Conservation (phyloP, 768 basidiomycete genomes). For the Inosperma sp. region DNA sequence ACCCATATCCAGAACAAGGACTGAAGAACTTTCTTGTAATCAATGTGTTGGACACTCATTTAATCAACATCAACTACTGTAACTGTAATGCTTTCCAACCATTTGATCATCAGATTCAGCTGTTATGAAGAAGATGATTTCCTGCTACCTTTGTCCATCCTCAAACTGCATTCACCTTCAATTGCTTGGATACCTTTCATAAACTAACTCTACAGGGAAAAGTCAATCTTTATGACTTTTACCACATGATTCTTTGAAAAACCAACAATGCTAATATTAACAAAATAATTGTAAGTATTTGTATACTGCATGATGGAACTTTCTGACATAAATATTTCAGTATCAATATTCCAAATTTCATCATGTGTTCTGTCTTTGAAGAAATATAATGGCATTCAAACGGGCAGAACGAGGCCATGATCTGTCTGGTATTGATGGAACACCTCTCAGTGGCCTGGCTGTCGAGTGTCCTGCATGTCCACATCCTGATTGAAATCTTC, state of each 20-base stretch:
- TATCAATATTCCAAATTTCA: constrained; percentile 11
- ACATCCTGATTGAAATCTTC: constrained; percentile 15
- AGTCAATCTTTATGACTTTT: constrained; percentile 8
- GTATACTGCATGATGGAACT: background rate
- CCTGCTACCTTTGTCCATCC: constrained; percentile 4
- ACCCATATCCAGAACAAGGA: constrained; percentile 10
- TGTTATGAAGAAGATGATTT: constrained; percentile 16
- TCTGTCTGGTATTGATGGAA: constrained; percentile 3
- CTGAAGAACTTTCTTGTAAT: constrained; percentile 11
- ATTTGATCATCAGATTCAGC: background rate
- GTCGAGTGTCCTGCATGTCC: constrained; percentile 19
- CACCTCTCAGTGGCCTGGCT: constrained; percentile 1
- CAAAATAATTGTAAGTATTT: constrained; percentile 1
- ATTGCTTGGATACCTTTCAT: constrained; percentile 8
- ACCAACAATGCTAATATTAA: constrained; percentile 8
- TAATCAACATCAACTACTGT: constrained; percentile 15
- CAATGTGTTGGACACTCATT: constrained; percentile 9
- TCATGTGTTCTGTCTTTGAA: constrained; percentile 11
- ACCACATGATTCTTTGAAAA: background rate
- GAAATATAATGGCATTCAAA: constrained; percentile 13
- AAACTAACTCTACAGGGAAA: constrained; percentile 9
- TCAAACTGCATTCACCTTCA: constrained; percentile 9
- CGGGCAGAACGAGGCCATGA: constrained; percentile 13
- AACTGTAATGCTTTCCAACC: background rate
- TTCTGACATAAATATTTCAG: constrained; percentile 4